phyloP scores from a whole-genome alignment of 2,329 filamentous ascomycete genomes.

The Fusarium aywerte region DNA sequence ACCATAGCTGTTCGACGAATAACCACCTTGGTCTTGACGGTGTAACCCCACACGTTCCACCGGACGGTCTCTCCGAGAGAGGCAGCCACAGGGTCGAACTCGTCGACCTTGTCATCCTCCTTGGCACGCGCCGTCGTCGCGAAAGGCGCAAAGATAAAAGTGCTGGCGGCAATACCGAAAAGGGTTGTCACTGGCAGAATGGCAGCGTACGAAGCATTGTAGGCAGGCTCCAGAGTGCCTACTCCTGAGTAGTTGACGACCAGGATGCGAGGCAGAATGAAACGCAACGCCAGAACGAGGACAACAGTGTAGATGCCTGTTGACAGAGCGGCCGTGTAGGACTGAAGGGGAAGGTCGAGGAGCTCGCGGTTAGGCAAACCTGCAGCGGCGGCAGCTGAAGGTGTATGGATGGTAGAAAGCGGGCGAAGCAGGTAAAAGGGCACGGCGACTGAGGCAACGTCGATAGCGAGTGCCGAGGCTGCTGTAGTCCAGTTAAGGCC shows the following conservation, averaged over 20 bases:
- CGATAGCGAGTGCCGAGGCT: constrained; percentile 71
- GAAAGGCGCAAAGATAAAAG: constrained; percentile 81
- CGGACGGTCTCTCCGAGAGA: constrained; percentile 75
- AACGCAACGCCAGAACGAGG: constrained; percentile 74
- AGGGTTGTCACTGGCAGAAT: constrained; percentile 68
- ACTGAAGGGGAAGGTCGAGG: constrained; percentile 70
- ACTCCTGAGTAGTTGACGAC: constrained; percentile 80
- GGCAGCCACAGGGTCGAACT: constrained; percentile 73
- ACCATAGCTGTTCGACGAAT: constrained; percentile 72
- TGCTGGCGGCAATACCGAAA: constrained; percentile 76
- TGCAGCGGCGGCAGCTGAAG: constrained; percentile 53
- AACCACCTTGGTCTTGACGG: constrained; percentile 69
- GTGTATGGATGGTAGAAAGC: constrained; percentile 71
- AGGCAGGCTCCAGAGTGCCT: constrained; percentile 73
- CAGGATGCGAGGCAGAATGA: constrained; percentile 77
- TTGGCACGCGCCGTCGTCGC: constrained; percentile 62
- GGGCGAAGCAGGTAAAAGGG: constrained; percentile 81
- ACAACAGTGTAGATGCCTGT: constrained; percentile 79
- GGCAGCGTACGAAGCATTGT: constrained; percentile 69
- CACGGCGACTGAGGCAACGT: constrained; percentile 73
- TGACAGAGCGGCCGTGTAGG: constrained; percentile 74
- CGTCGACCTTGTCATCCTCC: constrained; percentile 59
- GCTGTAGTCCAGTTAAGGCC: constrained; percentile 70
- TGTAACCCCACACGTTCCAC: constrained; percentile 79
- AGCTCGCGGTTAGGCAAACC: constrained; percentile 71